Evolutionary conservation across 139 green algal species (phyloP).

Genomic region (Diplosphaera chodatii): DNA sequence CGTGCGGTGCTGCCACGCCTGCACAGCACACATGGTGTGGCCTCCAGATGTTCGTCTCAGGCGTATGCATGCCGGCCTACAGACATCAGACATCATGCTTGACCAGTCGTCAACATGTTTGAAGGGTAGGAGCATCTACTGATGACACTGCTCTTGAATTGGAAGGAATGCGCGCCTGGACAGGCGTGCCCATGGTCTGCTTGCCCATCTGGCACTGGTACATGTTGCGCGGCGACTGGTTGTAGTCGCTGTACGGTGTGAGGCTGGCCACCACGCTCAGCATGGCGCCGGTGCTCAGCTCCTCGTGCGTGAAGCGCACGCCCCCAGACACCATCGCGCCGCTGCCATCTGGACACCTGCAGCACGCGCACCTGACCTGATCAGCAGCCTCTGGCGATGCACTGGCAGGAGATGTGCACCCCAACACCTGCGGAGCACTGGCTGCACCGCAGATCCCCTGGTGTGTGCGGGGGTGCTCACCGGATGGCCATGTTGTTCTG

Average conservation of each 20-base stretch:
- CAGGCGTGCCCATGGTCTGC: constrained; percentile 95
- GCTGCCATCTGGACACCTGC: constrained; percentile 70
- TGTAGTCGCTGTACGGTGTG: constrained; percentile 95
- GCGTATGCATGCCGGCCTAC: too few species aligned
- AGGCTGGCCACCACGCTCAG: constrained; percentile 89
- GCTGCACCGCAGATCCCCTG: too few species aligned
- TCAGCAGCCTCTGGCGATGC: too few species aligned
- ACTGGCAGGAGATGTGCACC: too few species aligned
- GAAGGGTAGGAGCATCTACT: too few species aligned
- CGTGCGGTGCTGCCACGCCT: constrained; percentile 57
- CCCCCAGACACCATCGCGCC: constrained; percentile 38
- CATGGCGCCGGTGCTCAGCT: constrained; percentile 55
- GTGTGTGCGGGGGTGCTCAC: too few species aligned
- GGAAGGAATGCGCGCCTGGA: constrained; percentile 8
- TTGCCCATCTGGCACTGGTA: constrained; percentile 99
- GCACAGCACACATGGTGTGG: background rate
- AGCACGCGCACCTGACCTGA: too few species aligned
- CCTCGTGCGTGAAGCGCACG: constrained; percentile 73
- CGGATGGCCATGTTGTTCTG: constrained; percentile 63
- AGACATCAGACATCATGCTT: too few species aligned
- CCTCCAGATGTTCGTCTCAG: too few species aligned
- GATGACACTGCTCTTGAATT: too few species aligned
- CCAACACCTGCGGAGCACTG: too few species aligned
- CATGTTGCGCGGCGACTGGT: constrained; percentile 98
- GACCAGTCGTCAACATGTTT: too few species aligned